Base-by-base conservation (phyloP, 768 basidiomycete species). In the Lyophyllum decastes region DNA sequence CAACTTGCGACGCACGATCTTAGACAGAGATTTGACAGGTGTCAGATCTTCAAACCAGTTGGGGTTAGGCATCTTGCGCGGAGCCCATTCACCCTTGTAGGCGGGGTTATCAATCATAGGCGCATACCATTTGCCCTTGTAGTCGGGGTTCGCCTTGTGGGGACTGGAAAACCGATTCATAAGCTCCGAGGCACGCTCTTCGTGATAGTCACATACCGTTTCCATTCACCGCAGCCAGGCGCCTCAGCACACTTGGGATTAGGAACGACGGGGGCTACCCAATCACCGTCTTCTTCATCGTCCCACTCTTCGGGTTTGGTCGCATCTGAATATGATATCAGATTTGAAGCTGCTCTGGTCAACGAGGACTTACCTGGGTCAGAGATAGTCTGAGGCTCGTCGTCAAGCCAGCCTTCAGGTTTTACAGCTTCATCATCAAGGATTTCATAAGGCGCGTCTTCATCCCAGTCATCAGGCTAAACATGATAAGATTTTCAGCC, bases 241-340 rank as follows among this genome's bases (percentile, higher is more conserved):
- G 86, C 95, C 55, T 87, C 90, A 61, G 85, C 79, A 70, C 97
- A 98, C 70, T 86, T 90, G 61, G 96, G 92, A 83, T 99, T 99
- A 58, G 82, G 75, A 55, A 98, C 80, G 55, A 86, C 86, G 27
- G 97, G 95, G 7, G 95, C 83, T 62, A 98, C 85, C 95, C 95
- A 99, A 70, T 98, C 96, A 72, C 97, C 97, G 65, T 99, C 96
- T 72, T 98, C 97, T 70, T 98, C 97, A 66, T 98, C 96, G 67
- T 97, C 95, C 97, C 97, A 99, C 73, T 99, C 97, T 71, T 99
- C 97, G 6, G 97, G 97, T 80, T 97, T 98, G 74, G 88, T 85
- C 40, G 92, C 85, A 62, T 94, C 92, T 86, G 19, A n/a, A 25
- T 48, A 38, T 26, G 47, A 46, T 16, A 19, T 24, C n/a, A 38